Evolutionary conservation across 768 basidiomycete genomes (phyloP).

Genomic region (Boletus sp.): DNA sequence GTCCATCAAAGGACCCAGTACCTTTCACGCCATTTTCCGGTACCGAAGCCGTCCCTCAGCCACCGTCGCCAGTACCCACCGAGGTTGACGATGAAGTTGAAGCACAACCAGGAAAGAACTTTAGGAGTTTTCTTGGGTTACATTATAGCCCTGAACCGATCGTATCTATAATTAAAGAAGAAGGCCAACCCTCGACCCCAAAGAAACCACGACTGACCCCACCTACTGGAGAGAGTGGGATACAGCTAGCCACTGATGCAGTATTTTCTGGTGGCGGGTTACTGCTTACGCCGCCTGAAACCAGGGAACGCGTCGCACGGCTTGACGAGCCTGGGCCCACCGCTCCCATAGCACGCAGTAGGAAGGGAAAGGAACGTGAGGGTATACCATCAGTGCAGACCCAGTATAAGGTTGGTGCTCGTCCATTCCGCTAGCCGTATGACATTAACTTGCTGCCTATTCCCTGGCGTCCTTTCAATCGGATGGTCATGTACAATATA

Average conservation of each 20-base stretch:
- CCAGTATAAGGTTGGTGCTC: slow-evolving; percentile 16
- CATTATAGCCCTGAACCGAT: slow-evolving; percentile 10
- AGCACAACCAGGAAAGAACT: slow-evolving; percentile 8
- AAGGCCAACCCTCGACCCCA: slow-evolving; percentile 23
- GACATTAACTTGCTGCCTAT: background rate
- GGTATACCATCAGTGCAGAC: background rate
- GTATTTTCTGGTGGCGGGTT: background rate
- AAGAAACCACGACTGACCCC: slow-evolving; percentile 20
- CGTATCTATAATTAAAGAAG: slow-evolving; percentile 4
- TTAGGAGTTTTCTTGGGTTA: slow-evolving; percentile 27
- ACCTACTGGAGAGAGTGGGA: background rate
- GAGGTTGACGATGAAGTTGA: slow-evolving; percentile 23
- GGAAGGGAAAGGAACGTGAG: slow-evolving; percentile 30
- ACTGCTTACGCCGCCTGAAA: slow-evolving; percentile 30
- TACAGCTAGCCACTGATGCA: background rate
- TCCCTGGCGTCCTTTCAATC: background rate
- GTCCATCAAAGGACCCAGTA: slow-evolving; percentile 4
- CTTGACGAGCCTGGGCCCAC: background rate
- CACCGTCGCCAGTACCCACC: slow-evolving; percentile 28
- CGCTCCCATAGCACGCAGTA: slow-evolving; percentile 12
- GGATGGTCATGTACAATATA: background rate
- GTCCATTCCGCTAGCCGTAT: background rate
- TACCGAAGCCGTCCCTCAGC: slow-evolving; percentile 10
- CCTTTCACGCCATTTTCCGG: background rate
- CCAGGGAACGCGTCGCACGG: slow-evolving; percentile 9